These are phyloP conservation scores for Coleophoma cylindrospora DNA, from an alignment of 2,329 filamentous ascomycete genomes.

Conservation along the genomic window DNA sequence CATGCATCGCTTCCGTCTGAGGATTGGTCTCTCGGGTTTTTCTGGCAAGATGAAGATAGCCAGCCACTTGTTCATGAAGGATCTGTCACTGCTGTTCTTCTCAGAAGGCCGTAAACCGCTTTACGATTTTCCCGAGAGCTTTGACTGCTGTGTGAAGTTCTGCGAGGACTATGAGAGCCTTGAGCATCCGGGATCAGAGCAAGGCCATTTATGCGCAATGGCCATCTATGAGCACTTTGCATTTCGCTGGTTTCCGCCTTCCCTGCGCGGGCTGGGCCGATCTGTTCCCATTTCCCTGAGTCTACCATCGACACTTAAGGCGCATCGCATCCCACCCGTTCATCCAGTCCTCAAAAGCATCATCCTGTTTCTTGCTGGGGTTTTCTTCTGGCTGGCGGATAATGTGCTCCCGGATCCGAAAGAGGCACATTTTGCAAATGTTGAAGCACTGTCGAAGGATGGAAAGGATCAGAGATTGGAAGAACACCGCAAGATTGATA, in stretches of 20 bases:
- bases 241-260: background rate
- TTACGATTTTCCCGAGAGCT: background rate
- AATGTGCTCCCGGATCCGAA: background rate
- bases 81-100: background rate
- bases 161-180: background rate
- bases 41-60: background rate
- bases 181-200: background rate
- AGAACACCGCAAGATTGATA: background rate
- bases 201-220: background rate
- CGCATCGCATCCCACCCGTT: background rate
- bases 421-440: background rate
- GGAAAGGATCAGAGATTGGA: background rate
- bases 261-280: background rate
- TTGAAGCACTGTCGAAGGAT: background rate
- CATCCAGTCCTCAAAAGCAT: background rate
- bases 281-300: background rate
- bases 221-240: background rate
- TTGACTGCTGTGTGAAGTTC: background rate
- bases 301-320: background rate
- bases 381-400: background rate
- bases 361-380: background rate
- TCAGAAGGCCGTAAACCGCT: background rate
- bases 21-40: background rate
- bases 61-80: background rate
- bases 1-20: background rate